Evolutionary conservation across 176 grass and related monocot species (phyloP), one percentile per base, ranked within the genome.

Genomic region (Calamus simplicifolius): DNA sequence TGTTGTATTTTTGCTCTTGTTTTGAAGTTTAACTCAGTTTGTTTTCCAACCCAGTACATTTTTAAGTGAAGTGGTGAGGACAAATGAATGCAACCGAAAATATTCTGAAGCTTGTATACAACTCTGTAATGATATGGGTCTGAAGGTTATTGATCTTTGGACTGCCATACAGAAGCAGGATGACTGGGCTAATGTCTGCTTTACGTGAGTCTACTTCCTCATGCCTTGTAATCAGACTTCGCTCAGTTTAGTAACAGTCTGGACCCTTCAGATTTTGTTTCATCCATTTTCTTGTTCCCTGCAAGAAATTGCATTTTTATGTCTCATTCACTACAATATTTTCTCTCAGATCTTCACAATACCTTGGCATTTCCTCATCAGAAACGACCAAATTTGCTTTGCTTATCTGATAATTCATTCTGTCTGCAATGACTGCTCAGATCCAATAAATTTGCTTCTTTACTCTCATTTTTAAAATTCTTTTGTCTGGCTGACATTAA

Each of bases 61-160:
- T 13, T 12, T 68, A 43, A 30, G 14, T 63, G 25, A 25, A 27
- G 1, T 27, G 6, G 48, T 7, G 50, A 50, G 73, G 21, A 51
- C 63, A 58, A 66, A 68, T 58, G 62, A 76, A 59, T 18, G 21
- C 7, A 58, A 53, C 49, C 48, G 13, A 57, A 29, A 21, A 30
- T 76, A 68, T 58, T 76, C 73, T 54, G 52, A 76, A 51, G 73
- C 73, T 49, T 76, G 73, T 76, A 59, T 68, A 58, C 17, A 67
- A 59, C 25, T 76, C 54, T 76, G 73, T 23, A 68, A 76, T 16
- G 73, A 76, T 19, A 54, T 76, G 52, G 49, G 50, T 21, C n/a
- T 68, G 16, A 76, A 59, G 58, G 62, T 68, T 61, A 54, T 79
- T 25, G 27, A 79, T 25, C 13, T 79, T 35, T 79, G 56, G 28